phyloP scores from a whole-genome alignment of 2,329 filamentous ascomycete genomes.

The Talaromyces sp. region DNA sequence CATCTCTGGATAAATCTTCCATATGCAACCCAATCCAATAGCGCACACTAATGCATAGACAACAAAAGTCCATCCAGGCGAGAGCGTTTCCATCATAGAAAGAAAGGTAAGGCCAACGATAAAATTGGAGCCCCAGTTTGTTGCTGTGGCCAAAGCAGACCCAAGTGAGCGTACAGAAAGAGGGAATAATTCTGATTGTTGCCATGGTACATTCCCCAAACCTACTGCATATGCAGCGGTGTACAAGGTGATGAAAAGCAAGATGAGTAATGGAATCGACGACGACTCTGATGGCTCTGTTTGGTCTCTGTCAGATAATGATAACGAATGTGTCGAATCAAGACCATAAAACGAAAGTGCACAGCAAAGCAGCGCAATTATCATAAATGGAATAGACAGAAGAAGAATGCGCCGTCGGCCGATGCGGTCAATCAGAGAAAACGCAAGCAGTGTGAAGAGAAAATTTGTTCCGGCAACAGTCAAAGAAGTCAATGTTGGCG shows the following conservation, averaged over 20 bases:
- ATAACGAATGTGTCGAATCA: constrained; percentile 33
- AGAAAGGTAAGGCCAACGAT: constrained; percentile 80
- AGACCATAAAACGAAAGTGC: constrained; percentile 67
- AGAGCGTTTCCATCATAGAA: constrained; percentile 73
- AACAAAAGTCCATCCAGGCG: constrained; percentile 70
- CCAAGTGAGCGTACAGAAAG: constrained; percentile 56
- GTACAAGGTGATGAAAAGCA: constrained; percentile 73
- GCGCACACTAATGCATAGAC: constrained; percentile 69
- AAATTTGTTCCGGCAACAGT: constrained; percentile 80
- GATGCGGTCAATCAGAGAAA: constrained; percentile 71
- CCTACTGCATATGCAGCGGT: constrained; percentile 82
- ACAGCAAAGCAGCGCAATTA: constrained; percentile 62
- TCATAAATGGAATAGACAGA: constrained; percentile 79
- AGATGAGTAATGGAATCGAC: constrained; percentile 49
- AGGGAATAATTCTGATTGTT: constrained; percentile 88
- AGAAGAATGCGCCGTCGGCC: constrained; percentile 76
- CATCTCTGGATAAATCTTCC: constrained; percentile 79
- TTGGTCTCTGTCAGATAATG: constrained; percentile 14
- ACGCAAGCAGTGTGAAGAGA: constrained; percentile 67
- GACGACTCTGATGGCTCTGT: constrained; percentile 17
- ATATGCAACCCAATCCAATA: constrained; percentile 61
- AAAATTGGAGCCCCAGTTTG: constrained; percentile 86
- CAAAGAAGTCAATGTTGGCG: constrained; percentile 72
- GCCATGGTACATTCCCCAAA: constrained; percentile 90
- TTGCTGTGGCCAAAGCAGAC: constrained; percentile 60